phyloP scores from a whole-genome alignment of 2,329 filamentous ascomycete genomes.

The Basipetospora chlamydospora region DNA sequence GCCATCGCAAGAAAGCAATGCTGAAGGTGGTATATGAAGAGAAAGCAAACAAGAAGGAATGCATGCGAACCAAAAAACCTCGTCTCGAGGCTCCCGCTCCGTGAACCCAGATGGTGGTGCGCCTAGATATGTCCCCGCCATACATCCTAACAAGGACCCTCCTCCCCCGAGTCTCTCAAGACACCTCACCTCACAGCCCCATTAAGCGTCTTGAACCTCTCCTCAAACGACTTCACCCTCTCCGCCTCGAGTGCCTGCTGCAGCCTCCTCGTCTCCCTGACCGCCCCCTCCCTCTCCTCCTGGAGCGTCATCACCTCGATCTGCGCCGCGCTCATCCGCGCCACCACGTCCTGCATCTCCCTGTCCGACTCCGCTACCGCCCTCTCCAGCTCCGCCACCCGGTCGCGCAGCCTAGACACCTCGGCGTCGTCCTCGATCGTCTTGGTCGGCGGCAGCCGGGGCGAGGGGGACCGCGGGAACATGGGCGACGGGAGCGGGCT shows the following conservation, averaged over 20 bases:
- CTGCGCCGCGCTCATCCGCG: conserved; percentile 66
- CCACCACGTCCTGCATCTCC: conserved; percentile 72
- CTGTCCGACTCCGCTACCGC: conserved; percentile 44
- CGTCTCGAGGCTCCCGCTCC: no score
- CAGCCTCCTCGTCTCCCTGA: conserved; percentile 54
- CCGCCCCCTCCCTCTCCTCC: conserved; percentile 58
- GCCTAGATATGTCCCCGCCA: no score
- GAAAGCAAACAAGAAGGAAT: no score
- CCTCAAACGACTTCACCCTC: conserved; percentile 36
- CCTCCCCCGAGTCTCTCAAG: no score
- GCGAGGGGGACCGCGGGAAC: conserved; percentile 23
- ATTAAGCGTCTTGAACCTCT: conserved; percentile 20
- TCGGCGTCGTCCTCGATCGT: conserved; percentile 59
- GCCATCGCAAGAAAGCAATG: no score
- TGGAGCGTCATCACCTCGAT: conserved; percentile 73
- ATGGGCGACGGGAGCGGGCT: conserved; percentile 20
- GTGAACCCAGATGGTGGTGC: no score
- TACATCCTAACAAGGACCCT: no score
- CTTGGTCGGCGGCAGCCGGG: conserved; percentile 40
- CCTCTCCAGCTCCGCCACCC: conserved; percentile 73
- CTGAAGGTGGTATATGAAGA: no score
- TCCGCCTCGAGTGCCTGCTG: conserved; percentile 53
- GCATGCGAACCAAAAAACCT: no score
- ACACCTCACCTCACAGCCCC: not conserved
- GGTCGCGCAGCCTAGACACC: conserved; percentile 60